Conservation (phyloP, 768 basidiomycete genomes). For the Suillus subaureus region DNA sequence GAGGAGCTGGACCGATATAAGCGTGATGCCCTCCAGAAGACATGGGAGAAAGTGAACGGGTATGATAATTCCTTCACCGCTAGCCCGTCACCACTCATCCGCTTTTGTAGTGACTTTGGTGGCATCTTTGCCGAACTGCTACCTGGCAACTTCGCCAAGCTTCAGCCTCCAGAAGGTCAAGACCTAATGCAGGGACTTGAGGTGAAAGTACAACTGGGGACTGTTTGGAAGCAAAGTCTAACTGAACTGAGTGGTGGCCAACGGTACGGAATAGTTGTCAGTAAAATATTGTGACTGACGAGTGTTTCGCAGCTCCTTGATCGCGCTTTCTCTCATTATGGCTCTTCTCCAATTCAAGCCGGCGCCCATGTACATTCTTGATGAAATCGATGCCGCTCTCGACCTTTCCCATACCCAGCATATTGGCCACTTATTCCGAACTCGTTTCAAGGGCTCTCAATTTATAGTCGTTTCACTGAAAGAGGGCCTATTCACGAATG, state of each 20-base stretch:
- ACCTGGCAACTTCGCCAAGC: slow-evolving; percentile 93
- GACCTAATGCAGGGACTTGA: slow-evolving; percentile 95
- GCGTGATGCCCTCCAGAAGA: slow-evolving; percentile 88
- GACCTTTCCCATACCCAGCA: slow-evolving; percentile 97
- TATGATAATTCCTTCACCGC: slow-evolving; percentile 29
- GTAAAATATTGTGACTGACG: slow-evolving; percentile 7
- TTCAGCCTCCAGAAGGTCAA: slow-evolving; percentile 91
- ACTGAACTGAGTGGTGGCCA: slow-evolving; percentile 98
- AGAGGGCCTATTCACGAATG: slow-evolving; percentile 96
- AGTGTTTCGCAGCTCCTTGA: slow-evolving; percentile 73
- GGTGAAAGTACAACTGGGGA: slow-evolving; percentile 94
- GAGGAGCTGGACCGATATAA: slow-evolving; percentile 93
- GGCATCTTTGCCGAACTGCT: slow-evolving; percentile 85
- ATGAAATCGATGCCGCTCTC: slow-evolving; percentile 97
- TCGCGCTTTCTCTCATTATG: slow-evolving; percentile 98
- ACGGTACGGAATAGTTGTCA: slow-evolving; percentile 53
- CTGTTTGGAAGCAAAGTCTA: slow-evolving; percentile 96
- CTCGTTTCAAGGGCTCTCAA: slow-evolving; percentile 95
- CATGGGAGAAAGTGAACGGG: slow-evolving; percentile 96
- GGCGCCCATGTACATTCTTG: slow-evolving; percentile 98
- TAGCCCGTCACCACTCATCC: background rate
- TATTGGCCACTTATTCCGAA: slow-evolving; percentile 97
- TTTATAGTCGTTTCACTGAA: slow-evolving; percentile 98
- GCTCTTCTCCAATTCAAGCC: slow-evolving; percentile 99
- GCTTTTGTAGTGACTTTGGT: slow-evolving; percentile 80